These are phyloP conservation scores for Sungouiozyma intestinalis DNA, from an alignment of 805 yeast species.

Conservation along the genomic window DNA sequence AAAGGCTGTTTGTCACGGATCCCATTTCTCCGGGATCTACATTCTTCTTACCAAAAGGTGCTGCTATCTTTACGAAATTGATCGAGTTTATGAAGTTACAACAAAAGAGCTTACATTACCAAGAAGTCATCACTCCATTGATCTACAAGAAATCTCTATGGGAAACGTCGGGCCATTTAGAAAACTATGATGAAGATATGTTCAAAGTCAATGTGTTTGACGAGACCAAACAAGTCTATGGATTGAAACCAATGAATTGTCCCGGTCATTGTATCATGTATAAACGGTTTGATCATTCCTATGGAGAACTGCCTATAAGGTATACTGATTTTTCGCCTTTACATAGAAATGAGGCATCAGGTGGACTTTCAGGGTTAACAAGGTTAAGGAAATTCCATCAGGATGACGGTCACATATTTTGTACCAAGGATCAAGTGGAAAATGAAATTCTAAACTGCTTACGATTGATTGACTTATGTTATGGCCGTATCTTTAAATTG, in stretches of 20 bases:
- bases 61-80: slow-evolving; percentile 72
- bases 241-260: slow-evolving; percentile 91
- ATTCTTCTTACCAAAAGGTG: slow-evolving; percentile 88
- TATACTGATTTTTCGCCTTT: slow-evolving; percentile 82
- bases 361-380: slow-evolving; percentile 86
- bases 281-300: slow-evolving; percentile 63
- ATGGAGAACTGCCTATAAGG: slow-evolving; percentile 78
- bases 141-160: slow-evolving; percentile 75
- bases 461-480: slow-evolving; percentile 63
- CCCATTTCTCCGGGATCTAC: slow-evolving; percentile 82
- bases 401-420: slow-evolving; percentile 96
- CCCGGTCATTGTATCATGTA: slow-evolving; percentile 90
- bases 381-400: slow-evolving; percentile 93
- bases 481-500: slow-evolving; percentile 42
- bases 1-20: slow-evolving; percentile 70
- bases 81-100: slow-evolving; percentile 77
- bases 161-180: slow-evolving; percentile 95
- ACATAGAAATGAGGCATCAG: slow-evolving; percentile 91
- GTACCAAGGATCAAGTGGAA: slow-evolving; percentile 66
- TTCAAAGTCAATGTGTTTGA: slow-evolving; percentile 62
- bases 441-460: slow-evolving; percentile 65
- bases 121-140: slow-evolving; percentile 88
- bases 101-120: slow-evolving; percentile 51
- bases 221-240: slow-evolving; percentile 41
- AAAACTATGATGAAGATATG: slow-evolving; percentile 90